Evolutionary conservation across 2,329 filamentous ascomycete species (phyloP), one percentile per base, ranked within the genome.

Genomic region (Neopestalotiopsis rosae): DNA sequence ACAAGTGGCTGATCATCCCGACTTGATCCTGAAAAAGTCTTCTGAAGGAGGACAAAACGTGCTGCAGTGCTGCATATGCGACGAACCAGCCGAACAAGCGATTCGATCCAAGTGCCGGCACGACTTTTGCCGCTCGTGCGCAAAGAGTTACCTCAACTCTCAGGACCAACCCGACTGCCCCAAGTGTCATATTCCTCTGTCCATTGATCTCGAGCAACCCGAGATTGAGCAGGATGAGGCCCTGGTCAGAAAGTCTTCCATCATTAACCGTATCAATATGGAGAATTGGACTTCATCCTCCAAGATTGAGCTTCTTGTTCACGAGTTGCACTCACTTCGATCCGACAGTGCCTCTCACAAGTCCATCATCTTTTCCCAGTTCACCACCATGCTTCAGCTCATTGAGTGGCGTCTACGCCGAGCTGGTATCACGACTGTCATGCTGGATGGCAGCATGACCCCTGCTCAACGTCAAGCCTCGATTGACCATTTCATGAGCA

Each of bases 261-360:
- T 99, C 79, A 97, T 98, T 85, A 98, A 98, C 80, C 93, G 96
- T 67, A 98, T 99, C 82, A 94, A 95, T 81, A 98, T 98, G 95
- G 94, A 97, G 79, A 93, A 98, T 76, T 99, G 96, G 96, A 97
- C 94, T 0, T 97, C 94, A 0, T 98, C 94, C 1, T 98, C 95
- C 71, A 99, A 99, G 84, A 99, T 99, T 73, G 96, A 99, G 82
- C 91, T 97, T 79, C 89, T 99, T 5, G 92, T 98, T 10, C 97
- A 98, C 77, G 94, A 98, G 77, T 88, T 99, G 2, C 96, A 97
- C 84, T 92, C 93, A 79, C 88, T 98, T 52, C 91, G 96, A 69
- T 97, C 93, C 69, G 93, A 97, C 82, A 97, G 97, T 79, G 91
- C 94, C 71, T 97, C 94, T 0, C 92, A 96, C 80, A 99, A 99